phyloP scores from a whole-genome alignment of 2,329 filamentous ascomycete genomes.

The Aspergillus sp. region DNA sequence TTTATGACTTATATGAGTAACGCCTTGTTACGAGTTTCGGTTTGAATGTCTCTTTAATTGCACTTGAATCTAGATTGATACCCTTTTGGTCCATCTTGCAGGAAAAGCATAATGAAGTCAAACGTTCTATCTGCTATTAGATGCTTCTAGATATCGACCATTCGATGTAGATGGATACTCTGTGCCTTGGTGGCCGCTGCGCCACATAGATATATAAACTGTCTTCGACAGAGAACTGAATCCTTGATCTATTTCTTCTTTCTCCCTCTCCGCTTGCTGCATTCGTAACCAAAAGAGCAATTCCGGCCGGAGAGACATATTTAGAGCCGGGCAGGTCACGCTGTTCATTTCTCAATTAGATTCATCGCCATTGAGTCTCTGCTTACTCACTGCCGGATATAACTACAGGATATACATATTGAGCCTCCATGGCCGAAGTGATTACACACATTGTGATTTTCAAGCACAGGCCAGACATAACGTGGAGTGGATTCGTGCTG shows the following conservation, averaged over 20 bases:
- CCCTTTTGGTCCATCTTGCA: too few species aligned
- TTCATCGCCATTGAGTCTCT: neutral
- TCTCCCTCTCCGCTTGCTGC: neutral
- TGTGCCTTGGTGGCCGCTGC: neutral
- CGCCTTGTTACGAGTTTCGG: too few species aligned
- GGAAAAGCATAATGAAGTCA: too few species aligned
- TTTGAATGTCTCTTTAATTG: too few species aligned
- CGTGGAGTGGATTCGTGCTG: conserved; percentile 3
- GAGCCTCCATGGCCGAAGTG: neutral
- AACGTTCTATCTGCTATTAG: too few species aligned
- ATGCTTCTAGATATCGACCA: too few species aligned
- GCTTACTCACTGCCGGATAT: too few species aligned
- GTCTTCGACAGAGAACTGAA: neutral
- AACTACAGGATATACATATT: neutral
- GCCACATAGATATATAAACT: neutral
- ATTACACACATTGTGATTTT: conserved; percentile 2
- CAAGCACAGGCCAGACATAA: conserved; percentile 2
- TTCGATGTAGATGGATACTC: neutral
- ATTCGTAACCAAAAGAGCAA: neutral
- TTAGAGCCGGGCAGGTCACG: neutral
- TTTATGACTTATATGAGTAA: neutral
- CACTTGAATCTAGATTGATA: neutral
- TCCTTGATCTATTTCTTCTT: neutral
- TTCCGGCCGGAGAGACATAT: neutral
- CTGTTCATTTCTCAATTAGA: neutral